Conservation (phyloP, 177 flowering plant species). For the Vitis hybrid region DNA sequence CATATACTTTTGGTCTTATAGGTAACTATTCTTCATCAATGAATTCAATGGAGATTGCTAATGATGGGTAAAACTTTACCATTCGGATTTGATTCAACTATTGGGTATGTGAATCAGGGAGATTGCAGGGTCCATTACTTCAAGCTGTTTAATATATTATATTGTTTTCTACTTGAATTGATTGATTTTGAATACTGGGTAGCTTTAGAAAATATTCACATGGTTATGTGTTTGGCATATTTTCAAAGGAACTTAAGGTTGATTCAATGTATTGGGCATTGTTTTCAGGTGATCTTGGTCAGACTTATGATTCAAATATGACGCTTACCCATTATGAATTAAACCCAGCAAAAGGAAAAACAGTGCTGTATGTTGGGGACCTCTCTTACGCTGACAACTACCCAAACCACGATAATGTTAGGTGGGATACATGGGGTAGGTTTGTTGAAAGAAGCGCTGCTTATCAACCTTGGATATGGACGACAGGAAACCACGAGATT, state of each 20-base stretch:
- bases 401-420: slow-evolving; percentile 55
- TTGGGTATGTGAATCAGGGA: too few relatives aligned
- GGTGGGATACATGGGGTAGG: slow-evolving; percentile 92
- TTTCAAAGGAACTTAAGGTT: too few relatives aligned
- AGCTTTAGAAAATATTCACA: too few relatives aligned
- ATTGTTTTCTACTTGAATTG: background rate
- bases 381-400: slow-evolving; percentile 83
- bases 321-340: slow-evolving; percentile 66
- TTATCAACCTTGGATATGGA: slow-evolving; percentile 94
- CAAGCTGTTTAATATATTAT: background rate
- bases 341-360: slow-evolving; percentile 55
- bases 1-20: slow-evolving; percentile 77
- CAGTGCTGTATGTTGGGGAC: slow-evolving; percentile 75
- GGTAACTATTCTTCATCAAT: slow-evolving; percentile 31
- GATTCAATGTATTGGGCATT: background rate
- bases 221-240: too few relatives aligned
- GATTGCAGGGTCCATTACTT: too few relatives aligned
- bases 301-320: slow-evolving; percentile 67
- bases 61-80: too few relatives aligned
- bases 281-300: slow-evolving; percentile 85
- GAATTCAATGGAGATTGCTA: too few relatives aligned
- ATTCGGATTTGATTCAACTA: background rate
- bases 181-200: background rate
- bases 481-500: slow-evolving; percentile 82
- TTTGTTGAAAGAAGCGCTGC: slow-evolving; percentile 75